Evolutionary conservation across 2,329 filamentous ascomycete species (phyloP).

Genomic region (Annulohypoxylon truncatum): DNA sequence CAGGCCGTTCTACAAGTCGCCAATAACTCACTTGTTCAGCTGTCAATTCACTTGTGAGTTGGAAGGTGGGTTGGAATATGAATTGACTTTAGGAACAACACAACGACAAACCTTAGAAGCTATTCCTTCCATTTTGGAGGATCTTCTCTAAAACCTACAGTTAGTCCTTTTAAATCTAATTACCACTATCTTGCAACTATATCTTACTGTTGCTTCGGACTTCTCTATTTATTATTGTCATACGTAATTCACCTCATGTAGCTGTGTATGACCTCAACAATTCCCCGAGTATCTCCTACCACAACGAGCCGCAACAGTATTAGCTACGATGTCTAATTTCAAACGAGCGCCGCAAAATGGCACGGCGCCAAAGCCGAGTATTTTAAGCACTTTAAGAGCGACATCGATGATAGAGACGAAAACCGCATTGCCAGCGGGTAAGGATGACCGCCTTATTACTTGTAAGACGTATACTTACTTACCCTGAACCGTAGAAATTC

Average conservation of each 20-base stretch:
- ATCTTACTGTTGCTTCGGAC: not conserved
- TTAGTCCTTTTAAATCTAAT: not conserved
- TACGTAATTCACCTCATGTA: slow-evolving; percentile 8
- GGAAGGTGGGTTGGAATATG: slow-evolving; percentile 7
- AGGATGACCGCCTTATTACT: slow-evolving; percentile 38
- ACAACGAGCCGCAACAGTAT: not conserved
- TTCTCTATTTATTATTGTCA: not conserved
- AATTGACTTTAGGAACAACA: slow-evolving; percentile 1
- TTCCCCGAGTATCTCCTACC: slow-evolving; percentile 11
- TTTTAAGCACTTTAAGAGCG: slow-evolving; percentile 81
- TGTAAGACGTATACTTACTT: slow-evolving; percentile 20
- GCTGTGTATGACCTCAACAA: slow-evolving; percentile 13
- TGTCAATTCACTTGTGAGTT: slow-evolving; percentile 1
- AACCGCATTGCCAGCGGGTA: slow-evolving; percentile 85
- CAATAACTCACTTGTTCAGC: not conserved
- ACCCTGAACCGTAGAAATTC: slow-evolving; percentile 72
- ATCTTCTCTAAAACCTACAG: not conserved
- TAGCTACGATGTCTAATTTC: slow-evolving; percentile 51
- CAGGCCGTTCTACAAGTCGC: not conserved
- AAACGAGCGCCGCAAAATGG: slow-evolving; percentile 53
- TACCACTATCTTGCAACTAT: not conserved
- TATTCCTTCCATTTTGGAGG: not conserved
- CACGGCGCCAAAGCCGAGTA: slow-evolving; percentile 59
- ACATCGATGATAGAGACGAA: slow-evolving; percentile 84
- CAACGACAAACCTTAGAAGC: not conserved